A percentile compares a stretch with the other conserved stretches of the same genome.
Conservation (phyloP, 306 rosid species). For the Lathyrus oleraceus region DNA sequence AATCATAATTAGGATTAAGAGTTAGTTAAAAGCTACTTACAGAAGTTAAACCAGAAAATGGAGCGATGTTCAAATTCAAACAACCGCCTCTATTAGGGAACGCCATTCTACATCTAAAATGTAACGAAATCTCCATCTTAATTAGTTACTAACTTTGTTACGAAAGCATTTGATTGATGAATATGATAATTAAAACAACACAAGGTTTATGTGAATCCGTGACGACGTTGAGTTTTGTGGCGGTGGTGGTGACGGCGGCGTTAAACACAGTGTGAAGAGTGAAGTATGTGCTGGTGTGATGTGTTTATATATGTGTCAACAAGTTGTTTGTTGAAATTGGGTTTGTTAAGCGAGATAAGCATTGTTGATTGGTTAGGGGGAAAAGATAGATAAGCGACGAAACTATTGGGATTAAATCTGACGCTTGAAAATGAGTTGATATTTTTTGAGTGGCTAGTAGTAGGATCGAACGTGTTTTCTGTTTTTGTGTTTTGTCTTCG, state of each 20-base stretch:
- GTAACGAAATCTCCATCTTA: background rate
- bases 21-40: background rate
- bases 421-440: background rate
- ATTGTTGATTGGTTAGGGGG: background rate
- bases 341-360: background rate
- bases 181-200: background rate
- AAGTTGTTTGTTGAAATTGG: too few species aligned
- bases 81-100: constrained; percentile 39
- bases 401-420: too few species aligned
- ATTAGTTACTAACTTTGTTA: background rate
- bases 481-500: background rate
- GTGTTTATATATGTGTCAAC: too few species aligned
- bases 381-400: background rate
- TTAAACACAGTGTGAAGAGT: background rate
- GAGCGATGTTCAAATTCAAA: constrained; percentile 49
- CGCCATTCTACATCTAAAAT: constrained; percentile 3
- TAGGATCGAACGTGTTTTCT: background rate
- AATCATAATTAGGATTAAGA: background rate
- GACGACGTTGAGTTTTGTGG: background rate
- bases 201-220: background rate
- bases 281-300: background rate
- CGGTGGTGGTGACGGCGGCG: background rate
- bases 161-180: background rate
- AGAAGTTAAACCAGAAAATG: constrained; percentile 34
- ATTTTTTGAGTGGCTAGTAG: background rate